phyloP scores from a whole-genome alignment of 805 yeast genomes.

The Candida alai region DNA sequence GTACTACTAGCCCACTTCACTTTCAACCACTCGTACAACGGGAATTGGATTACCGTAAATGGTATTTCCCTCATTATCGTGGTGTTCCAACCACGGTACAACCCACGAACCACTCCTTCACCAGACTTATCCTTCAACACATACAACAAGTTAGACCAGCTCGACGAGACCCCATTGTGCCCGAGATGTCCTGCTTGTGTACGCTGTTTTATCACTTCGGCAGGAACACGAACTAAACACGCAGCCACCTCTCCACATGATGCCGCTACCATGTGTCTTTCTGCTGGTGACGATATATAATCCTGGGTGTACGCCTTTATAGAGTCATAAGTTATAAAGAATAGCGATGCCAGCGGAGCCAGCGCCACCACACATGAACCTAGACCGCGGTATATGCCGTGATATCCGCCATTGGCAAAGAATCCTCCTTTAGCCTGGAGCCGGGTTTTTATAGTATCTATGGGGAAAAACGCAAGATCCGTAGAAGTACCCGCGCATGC shows the following conservation, averaged over 20 bases:
- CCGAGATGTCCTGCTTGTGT: conserved; percentile 58
- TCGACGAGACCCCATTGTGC: conserved; percentile 43
- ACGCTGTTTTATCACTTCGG: conserved; percentile 92
- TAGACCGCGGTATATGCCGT: conserved; percentile 84
- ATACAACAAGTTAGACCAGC: conserved; percentile 63
- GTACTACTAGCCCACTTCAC: conserved; percentile 42
- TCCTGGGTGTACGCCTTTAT: conserved; percentile 46
- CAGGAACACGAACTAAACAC: conserved; percentile 92
- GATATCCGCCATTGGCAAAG: conserved; percentile 87
- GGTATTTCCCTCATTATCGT: conserved; percentile 96
- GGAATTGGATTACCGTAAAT: conserved; percentile 93
- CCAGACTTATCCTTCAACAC: conserved; percentile 64
- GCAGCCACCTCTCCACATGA: conserved; percentile 91
- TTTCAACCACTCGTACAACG: conserved; percentile 84
- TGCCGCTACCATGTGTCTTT: conserved; percentile 82
- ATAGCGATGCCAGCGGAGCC: conserved; percentile 65
- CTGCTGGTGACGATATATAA: conserved; percentile 22
- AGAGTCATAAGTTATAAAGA: conserved; percentile 74
- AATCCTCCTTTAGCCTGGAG: conserved; percentile 96
- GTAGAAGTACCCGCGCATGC: conserved; percentile 97
- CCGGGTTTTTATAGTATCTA: conserved; percentile 91
- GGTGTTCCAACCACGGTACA: conserved; percentile 90
- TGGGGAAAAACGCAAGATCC: conserved; percentile 91
- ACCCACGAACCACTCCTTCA: conserved; percentile 72
- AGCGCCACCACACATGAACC: conserved; percentile 93